Base-by-base conservation (phyloP, 2,329 filamentous ascomycete species). In the Pyricularia sp. region DNA sequence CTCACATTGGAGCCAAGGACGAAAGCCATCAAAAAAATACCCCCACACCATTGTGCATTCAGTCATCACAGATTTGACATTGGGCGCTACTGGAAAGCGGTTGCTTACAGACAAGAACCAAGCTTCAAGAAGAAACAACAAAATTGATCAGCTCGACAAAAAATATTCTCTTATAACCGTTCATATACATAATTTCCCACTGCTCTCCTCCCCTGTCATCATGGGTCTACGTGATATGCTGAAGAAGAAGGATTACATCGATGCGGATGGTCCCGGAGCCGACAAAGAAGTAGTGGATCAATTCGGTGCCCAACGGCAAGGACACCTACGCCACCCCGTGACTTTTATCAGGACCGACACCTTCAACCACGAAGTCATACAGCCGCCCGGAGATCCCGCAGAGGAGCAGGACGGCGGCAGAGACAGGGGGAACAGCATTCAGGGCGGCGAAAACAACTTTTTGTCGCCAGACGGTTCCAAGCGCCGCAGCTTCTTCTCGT, bases 261-360 rank as follows among this genome's bases (percentile, higher is more conserved):
- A 76, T 19, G 72, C 75, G 28, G 73, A 75, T 40, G 72, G 53
- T 64, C 40, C 65, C 24, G 3, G 73, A n/a, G 70, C 72, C 66
- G 74, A 77, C 67, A 70, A 75, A 67, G 74, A 75, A 67, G 74
- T 76, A 24, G 70, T 76, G 64, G 70, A 74, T 60, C 73, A 70
- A 65, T 73, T 78, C 55, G 72, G 55, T 8, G 8, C 40, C n/a
- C 30, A 60, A 33, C 61, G 28, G 7, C 60, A 33, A 22, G 6
- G 40, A 3, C 40, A 49, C 19, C 19, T 49, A n/a, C 57, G 12
- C 3, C 61, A 44, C 22, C 62, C 26, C 4, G 44, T 22, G 62
- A 53, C 40, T 28, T 91, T 97, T 77, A 82, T 94, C 72, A 88
- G 92, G 67, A 88, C 90, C 68, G 93, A 96, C 72, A 96, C 93